A percentile compares a stretch with the other conserved stretches of the same genome.
phyloP scores from a whole-genome alignment of 148 eudicot genomes.

The Vaccinium myrtillus region DNA sequence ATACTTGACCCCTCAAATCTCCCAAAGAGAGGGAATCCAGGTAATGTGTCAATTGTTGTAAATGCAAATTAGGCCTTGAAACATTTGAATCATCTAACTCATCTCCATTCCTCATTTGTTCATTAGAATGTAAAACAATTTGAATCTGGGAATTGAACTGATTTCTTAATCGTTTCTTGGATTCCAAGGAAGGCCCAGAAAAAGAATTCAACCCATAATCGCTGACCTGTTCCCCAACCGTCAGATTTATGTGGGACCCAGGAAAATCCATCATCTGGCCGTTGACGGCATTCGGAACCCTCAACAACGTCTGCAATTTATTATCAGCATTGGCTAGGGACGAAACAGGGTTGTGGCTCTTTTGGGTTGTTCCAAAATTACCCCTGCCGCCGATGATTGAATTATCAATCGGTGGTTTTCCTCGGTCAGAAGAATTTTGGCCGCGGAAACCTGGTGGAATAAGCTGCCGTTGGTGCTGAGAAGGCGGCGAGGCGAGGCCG shows the following conservation, averaged over 20 bases:
- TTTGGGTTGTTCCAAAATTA: too few species aligned
- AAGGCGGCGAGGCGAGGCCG: not conserved
- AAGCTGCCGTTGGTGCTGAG: too few species aligned
- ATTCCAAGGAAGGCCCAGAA: constrained; percentile 17
- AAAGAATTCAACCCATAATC: not conserved
- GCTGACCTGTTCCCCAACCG: not conserved
- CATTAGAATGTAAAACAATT: not conserved
- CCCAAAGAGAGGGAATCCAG: not conserved
- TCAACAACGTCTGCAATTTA: not conserved
- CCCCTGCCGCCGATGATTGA: too few species aligned
- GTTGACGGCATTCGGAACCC: not conserved
- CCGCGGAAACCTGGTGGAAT: too few species aligned
- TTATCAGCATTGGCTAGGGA: not conserved
- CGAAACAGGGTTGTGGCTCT: not conserved
- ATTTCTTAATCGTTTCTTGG: constrained; percentile 9
- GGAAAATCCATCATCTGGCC: too few species aligned
- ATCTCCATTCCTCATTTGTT: not conserved
- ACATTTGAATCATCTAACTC: not conserved
- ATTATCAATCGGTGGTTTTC: too few species aligned
- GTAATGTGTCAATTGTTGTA: not conserved
- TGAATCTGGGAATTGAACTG: constrained; percentile 1
- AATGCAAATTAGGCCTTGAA: not conserved
- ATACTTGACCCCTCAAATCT: constrained; percentile 30
- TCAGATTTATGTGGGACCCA: constrained; percentile 8
- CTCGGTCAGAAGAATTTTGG: too few species aligned